Conservation (phyloP, 306 rosid species). For the Castanea mollissima region DNA sequence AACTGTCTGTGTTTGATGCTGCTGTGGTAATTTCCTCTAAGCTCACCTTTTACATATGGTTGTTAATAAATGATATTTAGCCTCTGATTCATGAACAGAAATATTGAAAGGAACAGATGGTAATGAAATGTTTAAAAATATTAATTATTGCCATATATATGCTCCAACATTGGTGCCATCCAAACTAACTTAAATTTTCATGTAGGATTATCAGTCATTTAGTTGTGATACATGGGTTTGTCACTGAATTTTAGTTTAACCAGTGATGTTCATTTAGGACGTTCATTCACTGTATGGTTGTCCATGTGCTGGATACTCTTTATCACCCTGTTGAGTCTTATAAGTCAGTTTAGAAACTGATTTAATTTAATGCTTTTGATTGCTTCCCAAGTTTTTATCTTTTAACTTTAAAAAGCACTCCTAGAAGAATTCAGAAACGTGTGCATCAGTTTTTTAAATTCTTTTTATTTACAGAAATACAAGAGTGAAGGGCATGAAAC, state of each 20-base stretch:
- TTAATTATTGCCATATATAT: not conserved
- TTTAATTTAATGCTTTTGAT: not conserved
- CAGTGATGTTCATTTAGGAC: not conserved
- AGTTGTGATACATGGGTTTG: not conserved
- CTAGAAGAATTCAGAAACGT: not conserved
- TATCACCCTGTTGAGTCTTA: not conserved
- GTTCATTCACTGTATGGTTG: not conserved
- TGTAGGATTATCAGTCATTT: too few species aligned
- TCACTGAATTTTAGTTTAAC: not conserved
- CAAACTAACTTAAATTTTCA: not conserved
- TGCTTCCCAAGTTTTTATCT: not conserved
- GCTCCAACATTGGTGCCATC: not conserved
- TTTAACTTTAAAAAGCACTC: not conserved
- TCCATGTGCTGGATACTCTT: not conserved
- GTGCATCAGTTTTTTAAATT: conserved; percentile 7
- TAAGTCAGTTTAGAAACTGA: not conserved
- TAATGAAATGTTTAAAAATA: not conserved
- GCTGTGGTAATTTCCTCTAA: conserved; percentile 56
- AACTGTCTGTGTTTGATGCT: conserved; percentile 83
- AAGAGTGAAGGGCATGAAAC: conserved; percentile 71
- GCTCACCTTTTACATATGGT: conserved; percentile 9
- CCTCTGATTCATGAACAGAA: not conserved
- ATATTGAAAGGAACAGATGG: not conserved
- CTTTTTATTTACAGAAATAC: conserved; percentile 60
- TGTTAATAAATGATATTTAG: conserved; percentile 9